Evolutionary conservation across 2,329 filamentous ascomycete species (phyloP).

Genomic region (Aspergillus piperis): DNA sequence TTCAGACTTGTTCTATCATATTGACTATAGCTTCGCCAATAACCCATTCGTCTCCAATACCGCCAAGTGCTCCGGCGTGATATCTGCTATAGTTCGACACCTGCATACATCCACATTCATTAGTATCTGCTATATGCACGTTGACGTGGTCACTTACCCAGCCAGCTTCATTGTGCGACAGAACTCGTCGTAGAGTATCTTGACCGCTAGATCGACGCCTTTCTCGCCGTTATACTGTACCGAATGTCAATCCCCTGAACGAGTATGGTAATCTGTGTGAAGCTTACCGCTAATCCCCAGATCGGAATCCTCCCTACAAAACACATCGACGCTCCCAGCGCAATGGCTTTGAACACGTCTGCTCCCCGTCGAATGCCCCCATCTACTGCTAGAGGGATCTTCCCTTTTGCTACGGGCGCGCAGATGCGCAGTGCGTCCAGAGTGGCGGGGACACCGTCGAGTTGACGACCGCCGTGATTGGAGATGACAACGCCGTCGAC

Average conservation of each 20-base stretch:
- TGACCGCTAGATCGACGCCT: constrained; percentile 29
- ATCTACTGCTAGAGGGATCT: constrained; percentile 30
- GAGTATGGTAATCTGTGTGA: neutral
- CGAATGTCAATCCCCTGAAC: neutral
- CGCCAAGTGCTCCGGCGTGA: neutral
- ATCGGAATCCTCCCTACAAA: constrained; percentile 30
- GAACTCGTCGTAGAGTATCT: constrained; percentile 27
- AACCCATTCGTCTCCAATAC: neutral
- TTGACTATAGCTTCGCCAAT: neutral
- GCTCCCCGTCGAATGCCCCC: constrained; percentile 30
- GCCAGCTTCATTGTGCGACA: constrained; percentile 24
- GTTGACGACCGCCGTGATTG: constrained; percentile 37
- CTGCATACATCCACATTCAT: neutral
- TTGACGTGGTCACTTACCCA: constrained; percentile 17
- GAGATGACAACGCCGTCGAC: constrained; percentile 36
- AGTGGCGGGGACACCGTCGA: constrained; percentile 34
- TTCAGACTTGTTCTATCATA: neutral
- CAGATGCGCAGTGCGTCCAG: constrained; percentile 32
- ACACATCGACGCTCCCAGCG: constrained; percentile 26
- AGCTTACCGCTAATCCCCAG: constrained; percentile 33
- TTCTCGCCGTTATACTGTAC: constrained; percentile 25
- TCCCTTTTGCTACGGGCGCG: constrained; percentile 23
- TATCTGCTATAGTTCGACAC: neutral
- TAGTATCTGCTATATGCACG: neutral
- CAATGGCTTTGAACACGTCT: constrained; percentile 34